Conservation (phyloP, 176 grass and related monocot species). For the Oryza officinalis region DNA sequence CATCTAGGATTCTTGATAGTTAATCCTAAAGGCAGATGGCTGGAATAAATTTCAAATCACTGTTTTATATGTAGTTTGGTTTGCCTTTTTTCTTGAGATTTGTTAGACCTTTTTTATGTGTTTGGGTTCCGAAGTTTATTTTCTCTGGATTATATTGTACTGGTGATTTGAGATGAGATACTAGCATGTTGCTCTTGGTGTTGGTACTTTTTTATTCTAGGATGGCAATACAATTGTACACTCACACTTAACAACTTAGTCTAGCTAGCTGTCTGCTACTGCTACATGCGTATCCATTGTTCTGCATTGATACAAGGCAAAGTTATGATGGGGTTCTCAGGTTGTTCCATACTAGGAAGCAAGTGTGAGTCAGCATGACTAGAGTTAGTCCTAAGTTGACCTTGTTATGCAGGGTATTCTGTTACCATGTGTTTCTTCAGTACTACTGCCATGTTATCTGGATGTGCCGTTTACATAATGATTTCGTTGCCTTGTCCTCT, state of each 20-base stretch:
- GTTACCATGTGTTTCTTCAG: background rate
- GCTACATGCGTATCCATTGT: background rate
- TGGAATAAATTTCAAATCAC: background rate
- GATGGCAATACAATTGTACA: background rate
- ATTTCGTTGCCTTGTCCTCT: background rate
- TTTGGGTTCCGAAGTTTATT: background rate
- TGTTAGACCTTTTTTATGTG: background rate
- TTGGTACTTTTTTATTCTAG: background rate
- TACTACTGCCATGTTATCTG: background rate
- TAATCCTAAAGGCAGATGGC: background rate
- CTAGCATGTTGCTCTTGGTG: background rate
- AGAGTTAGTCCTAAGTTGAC: background rate
- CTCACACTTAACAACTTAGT: background rate
- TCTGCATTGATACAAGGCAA: background rate
- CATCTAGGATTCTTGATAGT: too few species aligned
- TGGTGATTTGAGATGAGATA: conserved; percentile 2
- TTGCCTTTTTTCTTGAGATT: background rate
- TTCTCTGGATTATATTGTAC: background rate
- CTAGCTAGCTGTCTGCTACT: background rate
- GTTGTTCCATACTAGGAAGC: background rate
- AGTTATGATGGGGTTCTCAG: background rate
- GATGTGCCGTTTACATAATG: background rate
- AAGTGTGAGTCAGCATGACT: background rate
- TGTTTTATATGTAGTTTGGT: background rate
- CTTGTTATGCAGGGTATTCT: background rate